phyloP scores from a whole-genome alignment of 2,329 filamentous ascomycete species.

The Passalora sequoiae region DNA sequence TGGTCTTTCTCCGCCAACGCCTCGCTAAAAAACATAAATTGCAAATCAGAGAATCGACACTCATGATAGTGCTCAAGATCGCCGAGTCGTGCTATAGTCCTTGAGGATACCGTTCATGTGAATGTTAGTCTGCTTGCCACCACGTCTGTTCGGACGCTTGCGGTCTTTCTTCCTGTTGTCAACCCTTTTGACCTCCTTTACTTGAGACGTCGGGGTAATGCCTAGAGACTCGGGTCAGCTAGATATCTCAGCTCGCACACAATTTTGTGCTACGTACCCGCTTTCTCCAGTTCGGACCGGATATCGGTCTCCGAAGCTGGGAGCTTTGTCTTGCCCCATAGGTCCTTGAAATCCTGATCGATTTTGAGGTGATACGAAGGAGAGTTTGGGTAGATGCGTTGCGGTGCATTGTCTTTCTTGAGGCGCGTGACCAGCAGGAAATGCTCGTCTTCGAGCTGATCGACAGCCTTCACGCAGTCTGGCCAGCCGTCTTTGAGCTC shows the following conservation, averaged over 20 bases:
- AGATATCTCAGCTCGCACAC: too few relatives aligned
- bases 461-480: slow-evolving; percentile 72
- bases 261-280: slow-evolving; percentile 37
- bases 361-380: slow-evolving; percentile 52
- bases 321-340: slow-evolving; percentile 77
- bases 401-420: slow-evolving; percentile 84
- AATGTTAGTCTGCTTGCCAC: slow-evolving; percentile 77
- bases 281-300: slow-evolving; percentile 68
- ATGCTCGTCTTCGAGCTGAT: slow-evolving; percentile 69
- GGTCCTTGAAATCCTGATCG: slow-evolving; percentile 73
- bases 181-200: slow-evolving; percentile 57
- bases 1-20: too few relatives aligned
- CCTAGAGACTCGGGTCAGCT: slow-evolving; percentile 31
- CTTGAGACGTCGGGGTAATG: slow-evolving; percentile 78
- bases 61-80: slow-evolving; percentile 7
- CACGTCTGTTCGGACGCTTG: slow-evolving; percentile 67
- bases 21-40: slow-evolving; percentile 1
- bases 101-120: slow-evolving; percentile 81
- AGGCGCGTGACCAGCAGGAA: slow-evolving; percentile 80
- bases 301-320: slow-evolving; percentile 68
- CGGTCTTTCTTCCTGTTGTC: slow-evolving; percentile 54
- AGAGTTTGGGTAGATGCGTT: slow-evolving; percentile 86
- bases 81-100: slow-evolving; percentile 50
- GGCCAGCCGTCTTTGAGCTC: slow-evolving; percentile 96
- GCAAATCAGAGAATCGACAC: background rate